phyloP scores from a whole-genome alignment of 331 rosid species.

The Rhamnella rubrinervis region DNA sequence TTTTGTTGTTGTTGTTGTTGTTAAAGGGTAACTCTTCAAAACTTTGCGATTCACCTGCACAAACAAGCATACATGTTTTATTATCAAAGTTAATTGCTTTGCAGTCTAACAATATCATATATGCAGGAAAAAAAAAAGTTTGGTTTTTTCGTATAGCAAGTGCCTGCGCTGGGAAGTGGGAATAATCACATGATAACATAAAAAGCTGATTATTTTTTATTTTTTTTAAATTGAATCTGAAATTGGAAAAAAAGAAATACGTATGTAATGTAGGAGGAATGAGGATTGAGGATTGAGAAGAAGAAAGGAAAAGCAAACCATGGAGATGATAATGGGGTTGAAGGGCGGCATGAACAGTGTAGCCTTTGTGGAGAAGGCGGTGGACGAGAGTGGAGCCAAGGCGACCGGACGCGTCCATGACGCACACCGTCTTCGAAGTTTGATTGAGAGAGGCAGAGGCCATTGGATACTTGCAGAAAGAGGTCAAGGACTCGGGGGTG shows the following conservation, averaged over 20 bases:
- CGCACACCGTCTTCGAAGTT: conserved; percentile 27
- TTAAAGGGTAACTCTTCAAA: conserved; percentile 1
- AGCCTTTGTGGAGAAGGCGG: conserved; percentile 33
- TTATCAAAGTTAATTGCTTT: no score
- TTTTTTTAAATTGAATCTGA: no score
- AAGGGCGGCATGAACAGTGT: conserved; percentile 39
- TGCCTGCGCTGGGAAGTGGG: no score
- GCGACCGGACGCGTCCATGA: conserved; percentile 36
- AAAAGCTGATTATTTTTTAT: no score
- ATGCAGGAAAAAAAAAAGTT: no score
- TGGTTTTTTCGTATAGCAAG: no score
- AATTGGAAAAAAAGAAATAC: background rate
- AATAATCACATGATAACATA: no score
- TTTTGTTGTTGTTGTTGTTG: conserved; percentile 11
- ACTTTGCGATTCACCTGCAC: conserved; percentile 16
- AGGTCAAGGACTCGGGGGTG: no score
- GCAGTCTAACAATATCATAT: no score
- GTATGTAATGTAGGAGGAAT: background rate
- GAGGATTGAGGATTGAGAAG: no score
- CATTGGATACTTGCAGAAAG: background rate
- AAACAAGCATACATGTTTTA: background rate
- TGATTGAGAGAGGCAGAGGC: conserved; percentile 4
- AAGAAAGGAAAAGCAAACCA: conserved; percentile 1
- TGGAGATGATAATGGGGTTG: conserved; percentile 21
- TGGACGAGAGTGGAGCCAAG: conserved; percentile 26